Conservation (phyloP, 257 asterid genomes). For the Ajuga chamaepitys region DNA sequence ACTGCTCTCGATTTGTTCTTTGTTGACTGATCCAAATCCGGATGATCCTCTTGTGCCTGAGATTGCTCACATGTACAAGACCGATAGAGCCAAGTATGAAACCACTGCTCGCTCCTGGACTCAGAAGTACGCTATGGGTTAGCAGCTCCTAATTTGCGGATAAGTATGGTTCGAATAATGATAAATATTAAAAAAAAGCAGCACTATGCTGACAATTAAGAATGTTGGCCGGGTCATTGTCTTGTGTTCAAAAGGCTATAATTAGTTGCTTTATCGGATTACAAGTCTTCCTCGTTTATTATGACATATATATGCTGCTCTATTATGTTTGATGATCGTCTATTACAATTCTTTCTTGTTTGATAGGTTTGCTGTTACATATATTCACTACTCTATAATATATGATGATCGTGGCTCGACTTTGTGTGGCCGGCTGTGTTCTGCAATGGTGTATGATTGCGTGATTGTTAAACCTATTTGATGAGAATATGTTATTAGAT, state of each 20-base stretch:
- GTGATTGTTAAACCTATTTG: too few species aligned
- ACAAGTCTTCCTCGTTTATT: neutral
- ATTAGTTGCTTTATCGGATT: neutral
- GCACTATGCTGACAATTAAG: slow-evolving; percentile 2
- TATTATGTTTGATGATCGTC: neutral
- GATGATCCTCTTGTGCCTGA: slow-evolving; percentile 87
- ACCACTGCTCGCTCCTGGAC: slow-evolving; percentile 78
- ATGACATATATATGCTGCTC: neutral
- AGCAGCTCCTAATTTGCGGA: slow-evolving; percentile 1
- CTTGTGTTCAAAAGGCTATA: slow-evolving; percentile 2
- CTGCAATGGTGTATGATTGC: too few species aligned
- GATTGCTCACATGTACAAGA: slow-evolving; percentile 77
- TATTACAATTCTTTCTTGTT: too few species aligned
- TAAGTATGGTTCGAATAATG: slow-evolving; percentile 19
- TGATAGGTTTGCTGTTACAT: too few species aligned
- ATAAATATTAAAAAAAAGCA: slow-evolving; percentile 17
- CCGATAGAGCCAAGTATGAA: slow-evolving; percentile 61
- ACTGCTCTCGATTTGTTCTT: slow-evolving; percentile 67
- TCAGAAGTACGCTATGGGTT: slow-evolving; percentile 76
- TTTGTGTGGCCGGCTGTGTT: too few species aligned
- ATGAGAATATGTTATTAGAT: too few species aligned
- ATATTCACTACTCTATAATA: too few species aligned
- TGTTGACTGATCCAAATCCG: slow-evolving; percentile 82
- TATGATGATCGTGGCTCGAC: too few species aligned
- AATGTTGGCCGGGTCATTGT: slow-evolving; percentile 18